These are phyloP conservation scores for Yamadazyma endophytica DNA, from an alignment of 805 yeast species.

Conservation along the genomic window DNA sequence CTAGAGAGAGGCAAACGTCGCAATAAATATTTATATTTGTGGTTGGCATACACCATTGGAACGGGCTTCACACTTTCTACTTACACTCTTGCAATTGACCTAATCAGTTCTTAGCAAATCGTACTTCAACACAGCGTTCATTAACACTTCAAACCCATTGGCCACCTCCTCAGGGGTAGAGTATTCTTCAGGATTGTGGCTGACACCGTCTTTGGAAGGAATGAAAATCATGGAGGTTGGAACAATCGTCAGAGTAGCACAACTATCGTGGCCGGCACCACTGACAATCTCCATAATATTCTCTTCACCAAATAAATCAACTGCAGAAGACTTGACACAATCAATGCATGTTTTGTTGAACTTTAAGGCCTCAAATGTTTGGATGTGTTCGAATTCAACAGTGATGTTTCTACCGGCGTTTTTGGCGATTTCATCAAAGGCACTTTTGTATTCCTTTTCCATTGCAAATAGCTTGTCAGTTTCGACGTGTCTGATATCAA, in stretches of 20 bases:
- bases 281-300: constrained; percentile 46
- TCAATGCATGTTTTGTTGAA: constrained; percentile 50
- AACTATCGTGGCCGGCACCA: constrained; percentile 77
- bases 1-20: too few relatives aligned
- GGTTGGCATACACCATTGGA: neutral
- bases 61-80: too few relatives aligned
- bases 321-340: constrained; percentile 51
- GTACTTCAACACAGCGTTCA: constrained; percentile 40
- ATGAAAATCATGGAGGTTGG: constrained; percentile 76
- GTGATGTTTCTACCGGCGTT: constrained; percentile 26
- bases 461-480: constrained; percentile 41
- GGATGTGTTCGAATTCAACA: constrained; percentile 40
- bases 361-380: constrained; percentile 52
- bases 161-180: constrained; percentile 62
- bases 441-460: constrained; percentile 30
- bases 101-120: constrained; percentile 16
- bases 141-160: constrained; percentile 52
- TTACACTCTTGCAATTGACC: too few relatives aligned
- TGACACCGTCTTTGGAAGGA: constrained; percentile 32
- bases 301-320: constrained; percentile 43
- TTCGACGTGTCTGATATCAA: constrained; percentile 56
- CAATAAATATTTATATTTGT: too few relatives aligned
- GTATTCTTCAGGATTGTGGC: constrained; percentile 66
- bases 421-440: constrained; percentile 31
- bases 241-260: constrained; percentile 49